phyloP scores from a whole-genome alignment of 441 rosid genomes.

The Breynia disticha region DNA sequence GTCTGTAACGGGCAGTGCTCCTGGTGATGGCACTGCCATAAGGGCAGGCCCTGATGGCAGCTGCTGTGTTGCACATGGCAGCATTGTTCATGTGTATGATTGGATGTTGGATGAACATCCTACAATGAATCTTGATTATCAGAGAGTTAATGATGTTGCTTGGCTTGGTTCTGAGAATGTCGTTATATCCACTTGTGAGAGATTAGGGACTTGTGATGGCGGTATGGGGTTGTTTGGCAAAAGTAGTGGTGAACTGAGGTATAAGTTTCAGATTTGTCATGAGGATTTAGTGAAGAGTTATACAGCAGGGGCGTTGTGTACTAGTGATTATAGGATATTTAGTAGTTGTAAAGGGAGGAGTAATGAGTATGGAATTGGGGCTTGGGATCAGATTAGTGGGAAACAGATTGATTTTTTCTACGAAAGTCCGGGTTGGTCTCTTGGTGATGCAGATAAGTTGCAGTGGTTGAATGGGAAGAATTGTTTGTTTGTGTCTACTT shows the following conservation, averaged over 20 bases:
- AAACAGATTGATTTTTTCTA: constrained; percentile 84
- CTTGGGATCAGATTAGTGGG: constrained; percentile 89
- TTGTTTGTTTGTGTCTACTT: constrained; percentile 77
- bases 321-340: constrained; percentile 53
- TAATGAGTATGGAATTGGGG: constrained; percentile 89
- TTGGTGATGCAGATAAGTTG: constrained; percentile 88
- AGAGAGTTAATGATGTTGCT: constrained; percentile 76
- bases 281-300: constrained; percentile 63
- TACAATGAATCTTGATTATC: constrained; percentile 69
- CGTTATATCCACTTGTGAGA: constrained; percentile 69
- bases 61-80: constrained; percentile 87
- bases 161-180: constrained; percentile 60
- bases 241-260: constrained; percentile 56
- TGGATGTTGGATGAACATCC: constrained; percentile 85
- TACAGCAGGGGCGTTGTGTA: constrained; percentile 80
- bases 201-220: constrained; percentile 74
- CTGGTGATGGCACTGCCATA: constrained; percentile 89
- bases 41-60: constrained; percentile 91
- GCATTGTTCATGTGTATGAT: constrained; percentile 76
- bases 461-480: constrained; percentile 69
- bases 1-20: constrained; percentile 66
- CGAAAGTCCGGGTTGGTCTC: constrained; percentile 73
- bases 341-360: constrained; percentile 87
- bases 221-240: constrained; percentile 91
- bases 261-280: constrained; percentile 66